Evolutionary conservation across 257 asterid species (phyloP).

Genomic region (Perilla frutescens): DNA sequence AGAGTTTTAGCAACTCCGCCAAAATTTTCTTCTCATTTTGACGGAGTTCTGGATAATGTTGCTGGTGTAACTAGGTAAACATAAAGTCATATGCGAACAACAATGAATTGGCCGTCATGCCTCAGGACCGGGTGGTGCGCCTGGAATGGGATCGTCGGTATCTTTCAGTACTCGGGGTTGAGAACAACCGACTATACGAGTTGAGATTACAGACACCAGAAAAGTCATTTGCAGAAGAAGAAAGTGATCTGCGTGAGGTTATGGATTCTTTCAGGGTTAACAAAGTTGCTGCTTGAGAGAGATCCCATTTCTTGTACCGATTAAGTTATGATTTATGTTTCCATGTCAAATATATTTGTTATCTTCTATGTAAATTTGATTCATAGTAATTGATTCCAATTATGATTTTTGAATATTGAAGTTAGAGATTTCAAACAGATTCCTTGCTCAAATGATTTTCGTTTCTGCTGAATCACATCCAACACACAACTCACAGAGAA

Average conservation of each 20-base stretch:
- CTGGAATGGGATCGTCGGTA: conserved; percentile 90
- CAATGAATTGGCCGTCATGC: conserved; percentile 96
- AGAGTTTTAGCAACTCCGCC: neutral
- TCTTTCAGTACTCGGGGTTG: conserved; percentile 95
- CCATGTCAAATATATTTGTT: neutral
- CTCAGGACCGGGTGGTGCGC: conserved; percentile 74
- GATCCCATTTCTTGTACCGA: neutral
- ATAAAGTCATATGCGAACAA: conserved; percentile 95
- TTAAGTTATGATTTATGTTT: neutral
- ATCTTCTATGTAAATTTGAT: neutral
- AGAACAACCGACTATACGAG: conserved; percentile 76
- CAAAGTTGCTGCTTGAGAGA: conserved; percentile 53
- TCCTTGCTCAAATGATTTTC: neutral
- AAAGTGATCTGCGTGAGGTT: conserved; percentile 68
- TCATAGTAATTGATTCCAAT: no score
- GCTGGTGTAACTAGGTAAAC: conserved; percentile 58
- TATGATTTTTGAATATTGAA: neutral
- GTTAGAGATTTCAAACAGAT: neutral
- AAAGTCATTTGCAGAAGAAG: conserved; percentile 72
- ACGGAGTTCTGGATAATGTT: conserved; percentile 6
- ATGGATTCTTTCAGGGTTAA: conserved; percentile 90
- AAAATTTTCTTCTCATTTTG: neutral
- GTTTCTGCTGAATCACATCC: no score
- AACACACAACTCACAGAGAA: no score
- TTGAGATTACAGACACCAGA: conserved; percentile 86